Evolutionary conservation across 371 early-diverging fungal genomes (phyloP).

Genomic region (Lichtheimia hyalospora): DNA sequence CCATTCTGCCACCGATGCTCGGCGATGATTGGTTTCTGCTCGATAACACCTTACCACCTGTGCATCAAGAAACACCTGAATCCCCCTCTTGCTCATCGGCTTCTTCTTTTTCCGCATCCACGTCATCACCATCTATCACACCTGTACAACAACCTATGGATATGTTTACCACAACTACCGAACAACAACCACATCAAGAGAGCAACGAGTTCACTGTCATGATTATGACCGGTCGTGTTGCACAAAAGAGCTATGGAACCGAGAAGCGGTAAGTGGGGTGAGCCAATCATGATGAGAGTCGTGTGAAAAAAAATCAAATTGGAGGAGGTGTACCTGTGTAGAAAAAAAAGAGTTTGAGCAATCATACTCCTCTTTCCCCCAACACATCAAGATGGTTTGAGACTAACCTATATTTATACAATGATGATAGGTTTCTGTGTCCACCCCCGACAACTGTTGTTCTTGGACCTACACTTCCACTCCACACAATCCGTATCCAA

Average conservation of each 20-base stretch:
- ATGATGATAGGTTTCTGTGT: background rate
- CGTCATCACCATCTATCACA: background rate
- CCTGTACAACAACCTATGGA: background rate
- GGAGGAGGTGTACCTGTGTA: too few relatives aligned
- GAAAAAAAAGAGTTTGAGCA: too few relatives aligned
- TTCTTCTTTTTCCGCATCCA: background rate
- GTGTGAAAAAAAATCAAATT: too few relatives aligned
- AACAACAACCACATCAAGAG: too few relatives aligned
- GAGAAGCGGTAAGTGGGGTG: slow-evolving; percentile 56
- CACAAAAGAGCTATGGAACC: slow-evolving; percentile 79
- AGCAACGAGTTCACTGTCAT: slow-evolving; percentile 45
- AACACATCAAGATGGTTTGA: too few relatives aligned
- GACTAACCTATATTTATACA: background rate
- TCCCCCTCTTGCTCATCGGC: too few relatives aligned
- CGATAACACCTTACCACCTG: background rate
- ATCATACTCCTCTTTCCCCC: too few relatives aligned
- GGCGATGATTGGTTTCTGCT: background rate
- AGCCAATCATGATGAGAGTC: too few relatives aligned
- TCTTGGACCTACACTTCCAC: background rate
- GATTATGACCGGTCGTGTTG: slow-evolving; percentile 75
- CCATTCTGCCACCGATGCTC: background rate
- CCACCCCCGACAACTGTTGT: background rate
- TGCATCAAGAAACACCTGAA: background rate
- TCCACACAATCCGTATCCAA: background rate
- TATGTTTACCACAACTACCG: background rate